Evolutionary conservation across 495 filamentous ascomycete species (phyloP), one percentile per base, ranked within the genome.

Genomic region (Amniculicola lignicola): DNA sequence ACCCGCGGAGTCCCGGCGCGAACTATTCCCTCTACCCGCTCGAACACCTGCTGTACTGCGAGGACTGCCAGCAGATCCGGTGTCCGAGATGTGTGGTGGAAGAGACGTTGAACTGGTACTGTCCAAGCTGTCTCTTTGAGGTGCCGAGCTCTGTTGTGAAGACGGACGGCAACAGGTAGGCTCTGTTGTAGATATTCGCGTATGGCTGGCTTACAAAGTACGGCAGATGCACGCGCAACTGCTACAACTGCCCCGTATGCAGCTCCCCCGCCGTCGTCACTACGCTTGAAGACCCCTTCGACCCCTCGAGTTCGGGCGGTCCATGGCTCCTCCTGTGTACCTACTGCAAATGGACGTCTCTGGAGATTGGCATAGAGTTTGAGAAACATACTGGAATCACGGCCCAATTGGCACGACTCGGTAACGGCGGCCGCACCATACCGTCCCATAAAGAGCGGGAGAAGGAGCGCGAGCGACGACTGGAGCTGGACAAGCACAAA

Each of bases 81-180:
- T 98, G 93, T 65, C 88, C 90, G 5, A 79, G 90, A 68, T 98
- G 93, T 66, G 88, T 90, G 16, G 77, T 84, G 19, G 93, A 98
- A 65, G 93, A 98, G 71, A 87, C 95, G 36, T 83, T 94, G 42
- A 89, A 86, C 54, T 96, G 87, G 78, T 98, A 86, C 65, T 98
- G 93, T 67, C 93, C 93, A n/a, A 90, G 79, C 68, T 98, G 93
- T 70, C 70, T 97, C 51, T 96, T 97, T 63, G 93, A 98, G 72
- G 90, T 93, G 28, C 89, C 91, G 9, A 92, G 85, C 66, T 90
- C 85, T 64, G 87, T 86, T 68, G 81, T 97, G 25, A 90, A 89
- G 73, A 86, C 81, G 60, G 94, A 98, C 64, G 91, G 90, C 11
- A 95, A 95, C 68, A 82, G 92, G 91, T 95, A 78, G 3, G 4